Evolutionary conservation across 352 stramenopile genomes (phyloP).

Genomic region (Globisporangium echinulatum): DNA sequence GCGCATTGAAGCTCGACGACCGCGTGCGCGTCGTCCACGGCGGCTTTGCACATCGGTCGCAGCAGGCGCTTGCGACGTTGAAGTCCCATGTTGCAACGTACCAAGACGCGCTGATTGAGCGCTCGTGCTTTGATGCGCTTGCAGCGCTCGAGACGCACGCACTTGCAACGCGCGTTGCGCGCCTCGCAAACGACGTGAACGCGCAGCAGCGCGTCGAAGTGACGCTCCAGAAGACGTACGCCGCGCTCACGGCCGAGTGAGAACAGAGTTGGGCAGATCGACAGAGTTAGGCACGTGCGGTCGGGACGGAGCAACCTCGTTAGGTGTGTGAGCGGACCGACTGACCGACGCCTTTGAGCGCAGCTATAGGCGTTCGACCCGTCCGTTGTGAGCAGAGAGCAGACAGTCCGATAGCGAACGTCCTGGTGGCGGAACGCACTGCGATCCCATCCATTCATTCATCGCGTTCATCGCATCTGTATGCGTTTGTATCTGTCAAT

Average conservation of each 20-base stretch:
- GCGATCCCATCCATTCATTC: too few relatives aligned
- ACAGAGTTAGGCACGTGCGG: too few relatives aligned
- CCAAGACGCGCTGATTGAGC: slow-evolving; percentile 59
- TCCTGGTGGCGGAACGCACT: too few relatives aligned
- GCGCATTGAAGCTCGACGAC: slow-evolving; percentile 67
- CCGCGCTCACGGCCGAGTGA: slow-evolving; percentile 30
- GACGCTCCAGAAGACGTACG: slow-evolving; percentile 75
- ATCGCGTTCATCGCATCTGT: too few relatives aligned
- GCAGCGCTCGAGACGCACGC: slow-evolving; percentile 43
- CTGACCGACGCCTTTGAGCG: too few relatives aligned
- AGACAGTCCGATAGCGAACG: too few relatives aligned
- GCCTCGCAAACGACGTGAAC: slow-evolving; percentile 70
- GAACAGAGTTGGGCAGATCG: too few relatives aligned
- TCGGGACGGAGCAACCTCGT: too few relatives aligned
- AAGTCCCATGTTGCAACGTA: slow-evolving; percentile 31
- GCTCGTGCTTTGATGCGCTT: slow-evolving; percentile 59
- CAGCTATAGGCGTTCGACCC: too few relatives aligned
- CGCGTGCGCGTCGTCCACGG: slow-evolving; percentile 58
- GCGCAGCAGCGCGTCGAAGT: slow-evolving; percentile 69
- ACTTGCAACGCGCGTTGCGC: slow-evolving; percentile 54
- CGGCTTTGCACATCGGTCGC: slow-evolving; percentile 42
- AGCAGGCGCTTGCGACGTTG: slow-evolving; percentile 31
- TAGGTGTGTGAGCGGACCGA: too few relatives aligned
- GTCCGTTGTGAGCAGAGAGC: too few relatives aligned
- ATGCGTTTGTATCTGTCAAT: not conserved